Base-by-base conservation (phyloP, 2,329 filamentous ascomycete genomes). In the Apiospora hydei region DNA sequence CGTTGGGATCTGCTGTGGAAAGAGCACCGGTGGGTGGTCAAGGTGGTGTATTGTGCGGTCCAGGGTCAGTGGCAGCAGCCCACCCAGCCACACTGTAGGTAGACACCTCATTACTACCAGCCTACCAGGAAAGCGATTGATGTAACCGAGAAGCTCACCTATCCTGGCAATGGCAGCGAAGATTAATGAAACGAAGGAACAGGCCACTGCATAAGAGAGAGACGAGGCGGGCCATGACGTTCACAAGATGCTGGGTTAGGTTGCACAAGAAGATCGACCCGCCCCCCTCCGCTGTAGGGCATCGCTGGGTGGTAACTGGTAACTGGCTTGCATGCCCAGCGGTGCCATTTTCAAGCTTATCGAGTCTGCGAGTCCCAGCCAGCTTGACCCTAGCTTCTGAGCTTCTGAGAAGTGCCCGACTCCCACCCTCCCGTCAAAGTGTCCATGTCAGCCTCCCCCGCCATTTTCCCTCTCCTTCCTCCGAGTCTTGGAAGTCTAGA, bases 181-280 rank as follows among this genome's bases (percentile, higher is more conserved):
- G 26, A 57, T 38, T 21, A 16, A 38, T 38, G 30, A 57, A 30
- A n/a, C n/a, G n/a, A 38, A 61, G 53, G 8, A 61, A 61, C 51
- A 38, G 38, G 30, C 53, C 53, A 61, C 53, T 16, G 7, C 5
- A 13, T 3, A 38, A 38, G 13, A 24, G 46, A 26, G 7, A 61
- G 21, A 61, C 53, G 18, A 64, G 57, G 34, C 57, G 57, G 57
- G 41, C 21, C 57, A 64, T 64, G 57, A 64, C 57, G 57, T 64
- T 64, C 57, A 18, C 57, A n/a, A 41, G 57, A 64, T 41, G 34
- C 18, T 4, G 24, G 57, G 57, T 64, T 64, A 64, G 57, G 57
- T 64, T 64, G 34, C 57, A n/a, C 34, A 34, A 57, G 51, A 38
- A n/a, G 57, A 64, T 64, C 57, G 34, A n/a, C 57, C 57, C 57